phyloP scores from a whole-genome alignment of 2,329 filamentous ascomycete genomes.

The Xylaria sp. region DNA sequence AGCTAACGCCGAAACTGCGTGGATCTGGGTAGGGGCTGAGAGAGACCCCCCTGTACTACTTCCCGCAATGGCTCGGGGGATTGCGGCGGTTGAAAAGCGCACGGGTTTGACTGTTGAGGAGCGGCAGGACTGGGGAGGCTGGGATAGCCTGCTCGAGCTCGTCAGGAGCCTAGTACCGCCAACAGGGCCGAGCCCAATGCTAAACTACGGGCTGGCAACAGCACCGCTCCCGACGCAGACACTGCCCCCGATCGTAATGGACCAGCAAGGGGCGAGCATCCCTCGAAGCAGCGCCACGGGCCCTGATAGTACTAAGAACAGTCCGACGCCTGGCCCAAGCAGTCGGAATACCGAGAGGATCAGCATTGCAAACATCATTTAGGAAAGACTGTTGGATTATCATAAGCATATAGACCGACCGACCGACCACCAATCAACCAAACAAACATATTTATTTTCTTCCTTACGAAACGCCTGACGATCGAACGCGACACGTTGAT shows the following conservation, averaged over 20 bases:
- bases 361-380: slow-evolving; percentile 60
- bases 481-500: slow-evolving; percentile 37
- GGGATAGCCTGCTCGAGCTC: slow-evolving; percentile 77
- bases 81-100: slow-evolving; percentile 60
- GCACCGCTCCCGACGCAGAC: slow-evolving; percentile 44
- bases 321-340: slow-evolving; percentile 49
- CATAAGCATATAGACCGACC: slow-evolving; percentile 31
- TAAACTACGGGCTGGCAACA: slow-evolving; percentile 41
- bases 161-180: slow-evolving; percentile 64
- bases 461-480: slow-evolving; percentile 40
- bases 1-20: slow-evolving; percentile 78
- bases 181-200: slow-evolving; percentile 43
- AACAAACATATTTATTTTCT: slow-evolving; percentile 19
- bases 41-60: slow-evolving; percentile 51
- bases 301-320: slow-evolving; percentile 49
- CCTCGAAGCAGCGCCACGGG: slow-evolving; percentile 41
- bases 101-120: slow-evolving; percentile 67
- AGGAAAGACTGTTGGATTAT: slow-evolving; percentile 28
- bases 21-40: slow-evolving; percentile 81
- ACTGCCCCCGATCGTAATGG: slow-evolving; percentile 51
- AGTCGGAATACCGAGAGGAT: slow-evolving; percentile 57
- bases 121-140: slow-evolving; percentile 79
- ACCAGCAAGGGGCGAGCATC: slow-evolving; percentile 44
- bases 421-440: not conserved
- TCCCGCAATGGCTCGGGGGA: slow-evolving; percentile 49